Conservation (phyloP, 2,329 filamentous ascomycete species). For the Beauveria brongniartii region DNA sequence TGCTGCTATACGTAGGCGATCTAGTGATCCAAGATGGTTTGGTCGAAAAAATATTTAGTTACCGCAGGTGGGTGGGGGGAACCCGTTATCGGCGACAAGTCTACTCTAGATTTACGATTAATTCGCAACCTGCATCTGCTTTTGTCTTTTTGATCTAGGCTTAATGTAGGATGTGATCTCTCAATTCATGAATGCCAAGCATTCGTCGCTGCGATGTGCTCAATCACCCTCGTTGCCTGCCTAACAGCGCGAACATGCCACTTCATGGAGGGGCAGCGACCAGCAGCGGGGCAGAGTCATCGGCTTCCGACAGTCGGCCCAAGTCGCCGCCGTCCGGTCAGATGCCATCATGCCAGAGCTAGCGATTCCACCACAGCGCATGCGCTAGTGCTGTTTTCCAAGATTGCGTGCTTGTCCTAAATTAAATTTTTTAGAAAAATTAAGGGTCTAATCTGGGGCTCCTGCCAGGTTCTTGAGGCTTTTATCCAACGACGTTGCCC, state of each 20-base stretch:
- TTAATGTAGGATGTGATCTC: too few species aligned
- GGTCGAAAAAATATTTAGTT: not conserved
- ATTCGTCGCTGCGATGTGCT: too few species aligned
- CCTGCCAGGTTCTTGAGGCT: not conserved
- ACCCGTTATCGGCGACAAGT: not conserved
- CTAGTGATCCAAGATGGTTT: not conserved
- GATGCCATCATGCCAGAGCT: not conserved
- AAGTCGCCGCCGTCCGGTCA: not conserved
- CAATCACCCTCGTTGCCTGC: not conserved
- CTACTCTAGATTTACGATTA: not conserved
- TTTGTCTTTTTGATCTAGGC: not conserved
- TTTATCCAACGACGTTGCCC: not conserved
- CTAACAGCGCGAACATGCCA: not conserved
- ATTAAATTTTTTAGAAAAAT: not conserved
- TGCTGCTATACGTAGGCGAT: not conserved
- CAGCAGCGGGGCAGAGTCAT: constrained; percentile 4
- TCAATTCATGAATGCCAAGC: not conserved
- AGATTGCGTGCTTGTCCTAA: constrained; percentile 10
- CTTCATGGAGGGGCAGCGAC: constrained; percentile 2
- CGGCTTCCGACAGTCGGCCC: constrained; percentile 5
- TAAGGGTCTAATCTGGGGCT: not conserved
- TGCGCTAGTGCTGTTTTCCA: not conserved
- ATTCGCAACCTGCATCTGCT: not conserved
- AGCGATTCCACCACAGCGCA: not conserved
- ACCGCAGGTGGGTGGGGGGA: constrained; percentile 3